Percentiles rank a stretch among this genome's conserved stretches.
Evolutionary conservation across 2,329 filamentous ascomycete genomes (phyloP).

Genomic region (Botrytis deweyae): DNA sequence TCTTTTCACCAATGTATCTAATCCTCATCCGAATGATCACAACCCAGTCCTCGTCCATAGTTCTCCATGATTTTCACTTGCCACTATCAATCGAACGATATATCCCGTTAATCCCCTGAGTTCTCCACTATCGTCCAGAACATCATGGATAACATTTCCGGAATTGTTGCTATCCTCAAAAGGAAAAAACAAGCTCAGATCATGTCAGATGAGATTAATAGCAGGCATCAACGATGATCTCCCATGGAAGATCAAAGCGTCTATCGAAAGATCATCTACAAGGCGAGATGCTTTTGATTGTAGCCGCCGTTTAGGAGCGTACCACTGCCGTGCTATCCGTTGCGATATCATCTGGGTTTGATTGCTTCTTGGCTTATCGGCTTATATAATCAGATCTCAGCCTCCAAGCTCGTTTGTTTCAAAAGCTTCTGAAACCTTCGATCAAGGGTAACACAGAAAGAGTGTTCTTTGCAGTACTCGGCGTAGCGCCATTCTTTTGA

Average conservation of each 20-base stretch:
- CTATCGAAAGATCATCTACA: neutral
- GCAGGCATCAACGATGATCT: neutral
- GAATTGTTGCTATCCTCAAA: neutral
- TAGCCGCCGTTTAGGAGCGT: neutral
- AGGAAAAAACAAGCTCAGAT: neutral
- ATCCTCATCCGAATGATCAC: neutral
- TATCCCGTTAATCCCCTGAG: neutral
- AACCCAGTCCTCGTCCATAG: neutral
- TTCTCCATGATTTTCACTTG: neutral
- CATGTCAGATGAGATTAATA: neutral
- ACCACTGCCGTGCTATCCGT: slow-evolving; percentile 7
- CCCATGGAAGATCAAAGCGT: neutral
- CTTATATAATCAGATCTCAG: slow-evolving; percentile 4
- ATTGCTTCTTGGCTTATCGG: neutral
- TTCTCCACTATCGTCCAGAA: slow-evolving; percentile 3
- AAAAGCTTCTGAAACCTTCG: slow-evolving; percentile 20
- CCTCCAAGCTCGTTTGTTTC: slow-evolving; percentile 19
- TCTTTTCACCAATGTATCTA: neutral
- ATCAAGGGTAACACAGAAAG: slow-evolving; percentile 6
- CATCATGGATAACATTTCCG: neutral
- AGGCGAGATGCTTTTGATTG: neutral
- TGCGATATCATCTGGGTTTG: neutral
- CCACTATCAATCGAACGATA: slow-evolving; percentile 9
- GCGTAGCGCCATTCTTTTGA: neutral
- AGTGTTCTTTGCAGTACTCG: slow-evolving; percentile 8